phyloP scores from a whole-genome alignment of 75 land plant species.

The Ceratopteris richardii region DNA sequence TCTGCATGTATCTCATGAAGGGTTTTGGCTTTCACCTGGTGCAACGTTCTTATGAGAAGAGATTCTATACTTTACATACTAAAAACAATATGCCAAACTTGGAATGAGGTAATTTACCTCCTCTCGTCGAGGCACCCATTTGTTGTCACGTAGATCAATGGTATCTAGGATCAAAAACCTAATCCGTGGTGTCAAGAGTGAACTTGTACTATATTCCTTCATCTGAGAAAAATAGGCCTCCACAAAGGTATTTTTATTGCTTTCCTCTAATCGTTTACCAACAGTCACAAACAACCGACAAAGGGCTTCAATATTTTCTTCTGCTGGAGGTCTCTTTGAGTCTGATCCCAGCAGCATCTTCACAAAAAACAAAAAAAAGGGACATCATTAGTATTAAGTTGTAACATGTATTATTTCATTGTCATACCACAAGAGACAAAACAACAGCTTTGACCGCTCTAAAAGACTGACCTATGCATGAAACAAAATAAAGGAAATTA shows the following conservation, averaged over 20 bases:
- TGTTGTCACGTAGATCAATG: constrained; percentile 68
- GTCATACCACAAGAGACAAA: too few relatives aligned
- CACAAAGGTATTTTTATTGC: constrained; percentile 43
- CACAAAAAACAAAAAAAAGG: too few relatives aligned
- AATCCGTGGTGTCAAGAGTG: constrained; percentile 51
- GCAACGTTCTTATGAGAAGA: constrained; percentile 1
- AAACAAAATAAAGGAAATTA: too few relatives aligned
- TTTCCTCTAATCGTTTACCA: constrained; percentile 87
- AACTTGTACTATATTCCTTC: constrained; percentile 54
- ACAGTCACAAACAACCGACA: constrained; percentile 76
- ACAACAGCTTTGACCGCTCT: too few relatives aligned
- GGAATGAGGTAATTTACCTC: constrained; percentile 36
- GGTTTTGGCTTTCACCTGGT: constrained; percentile 89
- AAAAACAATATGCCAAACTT: too few relatives aligned
- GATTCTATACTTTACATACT: background rate
- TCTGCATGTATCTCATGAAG: constrained; percentile 83
- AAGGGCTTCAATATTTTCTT: constrained; percentile 94
- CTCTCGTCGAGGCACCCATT: constrained; percentile 87
- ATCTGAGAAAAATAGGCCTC: constrained; percentile 55
- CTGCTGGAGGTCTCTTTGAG: constrained; percentile 51
- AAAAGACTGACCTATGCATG: too few relatives aligned
- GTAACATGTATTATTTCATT: too few relatives aligned
- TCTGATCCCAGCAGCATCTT: constrained; percentile 56
- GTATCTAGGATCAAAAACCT: constrained; percentile 78
- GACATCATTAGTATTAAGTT: too few relatives aligned